Conservation (phyloP, 306 rosid species). For the Potentilla sterilis region DNA sequence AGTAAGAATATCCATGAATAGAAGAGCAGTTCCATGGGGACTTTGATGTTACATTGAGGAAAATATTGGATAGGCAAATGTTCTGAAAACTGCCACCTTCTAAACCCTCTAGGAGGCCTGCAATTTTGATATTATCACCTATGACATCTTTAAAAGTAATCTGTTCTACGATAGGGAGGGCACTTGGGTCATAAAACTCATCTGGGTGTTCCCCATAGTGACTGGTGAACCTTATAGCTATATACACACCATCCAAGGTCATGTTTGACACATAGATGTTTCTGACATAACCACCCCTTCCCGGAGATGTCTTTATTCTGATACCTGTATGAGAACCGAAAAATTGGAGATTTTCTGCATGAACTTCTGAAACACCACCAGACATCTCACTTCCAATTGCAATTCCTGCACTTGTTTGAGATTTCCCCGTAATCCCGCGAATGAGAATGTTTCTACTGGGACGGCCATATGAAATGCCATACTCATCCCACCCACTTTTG, state of each 20-base stretch:
- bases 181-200: slow-evolving; percentile 49
- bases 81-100: slow-evolving; percentile 52
- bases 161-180: slow-evolving; percentile 54
- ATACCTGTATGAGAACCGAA: slow-evolving; percentile 47
- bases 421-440: slow-evolving; percentile 48
- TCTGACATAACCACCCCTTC: slow-evolving; percentile 82
- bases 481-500: slow-evolving; percentile 89
- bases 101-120: slow-evolving; percentile 70
- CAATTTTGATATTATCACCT: slow-evolving; percentile 49
- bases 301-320: slow-evolving; percentile 72
- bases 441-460: slow-evolving; percentile 63
- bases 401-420: slow-evolving; percentile 58
- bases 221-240: slow-evolving; percentile 65
- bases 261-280: slow-evolving; percentile 56
- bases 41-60: slow-evolving; percentile 44
- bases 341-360: slow-evolving; percentile 53
- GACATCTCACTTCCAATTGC: slow-evolving; percentile 90
- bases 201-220: slow-evolving; percentile 74
- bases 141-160: slow-evolving; percentile 54
- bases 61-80: slow-evolving; percentile 61
- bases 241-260: slow-evolving; percentile 49
- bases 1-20: slow-evolving; percentile 58
- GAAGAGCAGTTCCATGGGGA: slow-evolving; percentile 74
- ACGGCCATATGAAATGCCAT: slow-evolving; percentile 61
- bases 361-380: slow-evolving; percentile 72